Evolutionary conservation across 495 filamentous ascomycete species (phyloP), one percentile per base, ranked within the genome.

Genomic region (Lasiosphaeria miniovina): DNA sequence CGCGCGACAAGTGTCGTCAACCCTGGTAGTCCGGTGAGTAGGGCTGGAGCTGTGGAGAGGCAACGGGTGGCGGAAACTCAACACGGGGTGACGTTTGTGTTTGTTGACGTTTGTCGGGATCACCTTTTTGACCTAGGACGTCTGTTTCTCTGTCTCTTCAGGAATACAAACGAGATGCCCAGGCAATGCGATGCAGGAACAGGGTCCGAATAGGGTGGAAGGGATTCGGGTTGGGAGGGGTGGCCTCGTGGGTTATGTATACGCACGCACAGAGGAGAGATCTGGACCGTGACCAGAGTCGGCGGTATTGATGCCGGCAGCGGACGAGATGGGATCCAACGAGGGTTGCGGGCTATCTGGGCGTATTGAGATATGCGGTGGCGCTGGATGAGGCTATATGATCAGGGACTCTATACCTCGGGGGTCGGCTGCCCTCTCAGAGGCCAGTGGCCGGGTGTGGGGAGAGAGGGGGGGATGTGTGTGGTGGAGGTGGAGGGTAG

Each of bases 231-330:
- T 24, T 24, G 24, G 24, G 24, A 24, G 24, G 63, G 56, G 49
- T 5, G 52, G 36, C 45, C 55, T 64, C 45, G 63, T 57, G 61
- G 65, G 54, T 70, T 70, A 68, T 68, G 65, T 70, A 66, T 55
- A 55, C 61, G 54, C 53, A 57, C 41, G 15, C 24, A 15, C 4
- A 36, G 52, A 55, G 52, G 36, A 54, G 33, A 36, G 49, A 58
- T 55, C 50, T 49, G 55, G 35, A 48, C 34, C 43, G 41, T 15
- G 56, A 55, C 49, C 49, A 36, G 43, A 35, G 52, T 36, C 6
- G 5, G 35, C 24, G 52, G 35, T 10, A 54, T 45, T 33, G 41
- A 9, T 36, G 36, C 11, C 24, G 55, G 55, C 43, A 48, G 54
- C 33, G 51, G 52, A 60, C 50, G 56, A 60, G 33, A 55, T 63